Evolutionary conservation across 179 eudicot genomes (phyloP).

Genomic region (Drosera spatulata): DNA sequence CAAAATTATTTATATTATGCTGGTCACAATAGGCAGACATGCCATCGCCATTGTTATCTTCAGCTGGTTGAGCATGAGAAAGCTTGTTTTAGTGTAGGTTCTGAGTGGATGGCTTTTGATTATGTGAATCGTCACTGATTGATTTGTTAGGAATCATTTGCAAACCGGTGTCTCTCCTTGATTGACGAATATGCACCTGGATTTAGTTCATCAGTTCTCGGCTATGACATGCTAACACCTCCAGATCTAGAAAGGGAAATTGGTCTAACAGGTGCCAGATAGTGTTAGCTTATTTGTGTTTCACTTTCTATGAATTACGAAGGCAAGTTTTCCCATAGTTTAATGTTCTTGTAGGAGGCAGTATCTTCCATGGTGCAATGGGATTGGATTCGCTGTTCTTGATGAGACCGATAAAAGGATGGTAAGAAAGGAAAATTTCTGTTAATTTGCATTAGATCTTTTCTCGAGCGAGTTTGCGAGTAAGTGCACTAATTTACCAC

Average conservation of each 20-base stretch:
- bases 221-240: slow-evolving; percentile 98
- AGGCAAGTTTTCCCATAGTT: no score
- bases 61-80: no score
- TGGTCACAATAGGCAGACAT: no score
- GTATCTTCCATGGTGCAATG: slow-evolving; percentile 98
- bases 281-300: no score
- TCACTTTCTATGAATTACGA: no score
- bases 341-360: slow-evolving; percentile 54
- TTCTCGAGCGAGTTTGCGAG: no score
- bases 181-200: slow-evolving; percentile 97
- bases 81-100: no score
- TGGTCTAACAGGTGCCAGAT: slow-evolving; percentile 89
- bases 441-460: no score
- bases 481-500: no score
- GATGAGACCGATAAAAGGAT: slow-evolving; percentile 95
- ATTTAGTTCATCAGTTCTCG: slow-evolving; percentile 85
- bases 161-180: slow-evolving; percentile 71
- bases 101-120: no score
- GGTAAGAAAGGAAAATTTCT: slow-evolving; percentile 60
- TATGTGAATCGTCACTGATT: slow-evolving; percentile 2
- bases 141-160: slow-evolving; percentile 61
- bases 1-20: no score
- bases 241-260: slow-evolving; percentile 92
- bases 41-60: no score
- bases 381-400: slow-evolving; percentile 88